Base-by-base conservation (phyloP, 2,329 filamentous ascomycete species). In the Nigrospora oryzae region DNA sequence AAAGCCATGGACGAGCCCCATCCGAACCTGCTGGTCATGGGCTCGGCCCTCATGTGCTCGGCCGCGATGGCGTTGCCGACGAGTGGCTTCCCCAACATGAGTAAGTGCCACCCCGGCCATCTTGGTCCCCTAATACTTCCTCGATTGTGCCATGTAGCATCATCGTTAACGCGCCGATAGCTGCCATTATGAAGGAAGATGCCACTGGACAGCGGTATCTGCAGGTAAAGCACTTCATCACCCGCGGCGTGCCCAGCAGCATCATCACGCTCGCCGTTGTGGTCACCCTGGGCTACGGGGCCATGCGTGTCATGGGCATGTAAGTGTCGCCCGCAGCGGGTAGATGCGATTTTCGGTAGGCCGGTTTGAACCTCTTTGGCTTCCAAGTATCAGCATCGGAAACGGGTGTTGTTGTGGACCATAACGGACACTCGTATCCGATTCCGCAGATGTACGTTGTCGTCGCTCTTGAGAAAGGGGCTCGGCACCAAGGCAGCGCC, bases 171-270 rank as follows among this genome's bases (percentile, higher is more conserved):
- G 10, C 23, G 7, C 23, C 23, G 19, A 34, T 43, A 62, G 59
- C 93, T 59, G 93, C 93, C 4, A 97, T 98, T 58, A 97, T 98
- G 93, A 97, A 97, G 75, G 93, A 98, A 67, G 91, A 98, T 57
- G 79, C 87, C 0, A 94, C 90, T 0, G 93, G 93, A 10, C 88
- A 95, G 61, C 77, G 93, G 45, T 98, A 98, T 60, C 75, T 98
- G 44, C 75, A 85, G 48, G 94, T 98, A 43, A 86, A 86, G 60
- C 93, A 98, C 63, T 98, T 98, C 65, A 84, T 98, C 58, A 94
- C 86, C 42, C 75, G 90, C n/a, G 93, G 93, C 58, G 80, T 98
- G 34, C 91, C 93, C 1, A 83, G 86, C 59, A 94, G 86, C 64
- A 62, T 97, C 33, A 72, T 96, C 44, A 83, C 89, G 1, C 84